Conservation (phyloP, 345 rosid species). For the Noccaea caerulescens region DNA sequence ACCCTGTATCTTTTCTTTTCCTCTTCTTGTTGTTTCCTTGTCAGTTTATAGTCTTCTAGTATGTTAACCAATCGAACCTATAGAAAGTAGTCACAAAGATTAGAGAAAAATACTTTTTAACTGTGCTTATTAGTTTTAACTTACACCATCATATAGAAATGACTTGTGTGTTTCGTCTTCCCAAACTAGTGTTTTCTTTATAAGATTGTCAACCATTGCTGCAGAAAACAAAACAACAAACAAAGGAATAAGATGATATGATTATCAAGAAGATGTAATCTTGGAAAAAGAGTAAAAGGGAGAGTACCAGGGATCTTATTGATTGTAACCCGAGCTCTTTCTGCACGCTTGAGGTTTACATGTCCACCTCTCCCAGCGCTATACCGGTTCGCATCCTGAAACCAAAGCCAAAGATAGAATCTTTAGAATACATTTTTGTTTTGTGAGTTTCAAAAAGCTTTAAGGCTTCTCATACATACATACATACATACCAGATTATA, state of each 20-base stretch:
- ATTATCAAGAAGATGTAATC: background rate
- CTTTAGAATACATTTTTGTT: background rate
- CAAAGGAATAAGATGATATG: background rate
- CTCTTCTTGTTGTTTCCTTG: constrained; percentile 82
- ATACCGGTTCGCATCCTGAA: constrained; percentile 81
- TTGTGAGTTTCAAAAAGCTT: constrained; percentile 1
- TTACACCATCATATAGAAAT: constrained; percentile 93
- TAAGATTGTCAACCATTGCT: constrained; percentile 89
- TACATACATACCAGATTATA: constrained; percentile 63
- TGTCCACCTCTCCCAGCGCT: constrained; percentile 94
- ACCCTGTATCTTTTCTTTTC: constrained; percentile 91
- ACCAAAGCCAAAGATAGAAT: background rate
- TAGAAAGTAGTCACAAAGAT: constrained; percentile 20
- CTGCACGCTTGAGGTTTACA: constrained; percentile 92
- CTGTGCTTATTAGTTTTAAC: constrained; percentile 27
- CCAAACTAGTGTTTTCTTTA: constrained; percentile 76
- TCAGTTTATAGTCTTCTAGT: constrained; percentile 83
- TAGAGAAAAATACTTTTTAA: constrained; percentile 10
- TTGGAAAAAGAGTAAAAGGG: background rate
- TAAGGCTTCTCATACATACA: constrained; percentile 21
- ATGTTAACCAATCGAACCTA: constrained; percentile 81
- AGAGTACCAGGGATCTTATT: constrained; percentile 81
- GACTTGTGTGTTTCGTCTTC: constrained; percentile 64
- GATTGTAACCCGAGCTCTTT: constrained; percentile 78
- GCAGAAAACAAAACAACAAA: constrained; percentile 32